Evolutionary conservation across 139 green algal genomes (phyloP).

Genomic region (Chlamydomonas sphaeroides): DNA sequence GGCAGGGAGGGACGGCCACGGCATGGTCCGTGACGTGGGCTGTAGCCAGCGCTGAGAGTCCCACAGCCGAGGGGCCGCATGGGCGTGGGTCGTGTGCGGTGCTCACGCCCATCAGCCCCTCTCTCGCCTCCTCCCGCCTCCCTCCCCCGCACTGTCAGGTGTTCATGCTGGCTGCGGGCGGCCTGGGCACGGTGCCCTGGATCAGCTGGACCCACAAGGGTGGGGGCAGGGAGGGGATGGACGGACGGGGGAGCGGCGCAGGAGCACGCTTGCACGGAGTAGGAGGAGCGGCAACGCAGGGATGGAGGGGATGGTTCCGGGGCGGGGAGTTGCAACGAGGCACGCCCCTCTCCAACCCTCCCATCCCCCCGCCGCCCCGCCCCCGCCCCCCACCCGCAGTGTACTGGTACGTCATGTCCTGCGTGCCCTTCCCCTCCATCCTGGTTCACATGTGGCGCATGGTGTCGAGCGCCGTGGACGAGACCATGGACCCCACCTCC

Average conservation of each 20-base stretch:
- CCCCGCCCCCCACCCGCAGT: constrained; percentile 21
- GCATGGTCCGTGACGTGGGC: too few relatives aligned
- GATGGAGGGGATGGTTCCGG: too few relatives aligned
- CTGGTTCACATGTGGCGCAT: constrained; percentile 55
- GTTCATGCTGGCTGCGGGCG: constrained; percentile 50
- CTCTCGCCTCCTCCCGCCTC: neutral
- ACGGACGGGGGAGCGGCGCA: neutral
- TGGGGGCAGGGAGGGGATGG: neutral
- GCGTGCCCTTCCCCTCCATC: constrained; percentile 54
- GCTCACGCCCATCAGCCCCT: too few relatives aligned
- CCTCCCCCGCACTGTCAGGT: constrained; percentile 20
- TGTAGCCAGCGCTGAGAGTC: too few relatives aligned
- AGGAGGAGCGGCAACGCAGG: too few relatives aligned
- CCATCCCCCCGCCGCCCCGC: neutral
- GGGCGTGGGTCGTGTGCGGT: too few relatives aligned
- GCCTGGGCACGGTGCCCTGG: constrained; percentile 52
- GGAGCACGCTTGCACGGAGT: neutral
- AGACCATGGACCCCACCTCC: constrained; percentile 41
- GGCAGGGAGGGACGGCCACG: too few relatives aligned
- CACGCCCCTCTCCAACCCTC: too few relatives aligned
- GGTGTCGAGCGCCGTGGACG: constrained; percentile 42
- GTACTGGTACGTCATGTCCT: constrained; percentile 55
- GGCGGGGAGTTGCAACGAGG: too few relatives aligned
- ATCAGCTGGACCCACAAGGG: constrained; percentile 55
- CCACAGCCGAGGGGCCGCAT: too few relatives aligned